Evolutionary conservation across 2,329 filamentous ascomycete genomes (phyloP).

Genomic region (Sporothrix curviconia): DNA sequence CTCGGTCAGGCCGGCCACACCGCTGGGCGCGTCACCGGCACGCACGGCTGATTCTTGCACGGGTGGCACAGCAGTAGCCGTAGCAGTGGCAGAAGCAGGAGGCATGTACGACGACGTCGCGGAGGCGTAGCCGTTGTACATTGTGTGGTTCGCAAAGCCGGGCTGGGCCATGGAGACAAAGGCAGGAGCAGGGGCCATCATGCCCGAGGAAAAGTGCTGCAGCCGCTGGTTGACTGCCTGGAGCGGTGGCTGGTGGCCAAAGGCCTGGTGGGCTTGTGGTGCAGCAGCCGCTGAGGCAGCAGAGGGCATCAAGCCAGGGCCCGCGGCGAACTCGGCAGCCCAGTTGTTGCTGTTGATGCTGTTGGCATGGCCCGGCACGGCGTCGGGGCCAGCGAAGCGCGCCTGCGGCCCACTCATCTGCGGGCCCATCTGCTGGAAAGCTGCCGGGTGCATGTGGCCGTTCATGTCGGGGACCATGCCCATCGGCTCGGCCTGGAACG

Average conservation of each 20-base stretch:
- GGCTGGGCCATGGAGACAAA: neutral
- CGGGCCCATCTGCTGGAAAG: neutral
- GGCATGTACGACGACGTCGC: neutral
- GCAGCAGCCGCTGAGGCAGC: neutral
- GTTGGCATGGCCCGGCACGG: neutral
- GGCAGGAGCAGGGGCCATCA: neutral
- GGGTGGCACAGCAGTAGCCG: neutral
- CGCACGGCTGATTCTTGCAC: neutral
- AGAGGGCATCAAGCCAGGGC: neutral
- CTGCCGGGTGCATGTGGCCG: neutral
- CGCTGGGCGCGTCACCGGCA: neutral
- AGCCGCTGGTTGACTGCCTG: slow-evolving; percentile 12
- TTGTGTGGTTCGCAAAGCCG: neutral
- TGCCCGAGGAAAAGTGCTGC: slow-evolving; percentile 13
- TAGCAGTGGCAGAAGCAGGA: neutral
- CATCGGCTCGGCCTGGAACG: slow-evolving; percentile 2
- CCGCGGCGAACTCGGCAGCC: slow-evolving; percentile 16
- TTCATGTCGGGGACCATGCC: slow-evolving; percentile 3
- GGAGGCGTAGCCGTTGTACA: neutral
- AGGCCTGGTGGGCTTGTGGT: neutral
- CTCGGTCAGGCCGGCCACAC: slow-evolving; percentile 12
- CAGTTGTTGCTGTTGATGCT: slow-evolving; percentile 4
- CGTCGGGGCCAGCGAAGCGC: neutral
- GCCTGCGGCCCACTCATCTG: neutral
- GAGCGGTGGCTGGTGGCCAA: slow-evolving; percentile 4